Conservation (phyloP, 495 filamentous ascomycete genomes). For the Choiromyces venosus region DNA sequence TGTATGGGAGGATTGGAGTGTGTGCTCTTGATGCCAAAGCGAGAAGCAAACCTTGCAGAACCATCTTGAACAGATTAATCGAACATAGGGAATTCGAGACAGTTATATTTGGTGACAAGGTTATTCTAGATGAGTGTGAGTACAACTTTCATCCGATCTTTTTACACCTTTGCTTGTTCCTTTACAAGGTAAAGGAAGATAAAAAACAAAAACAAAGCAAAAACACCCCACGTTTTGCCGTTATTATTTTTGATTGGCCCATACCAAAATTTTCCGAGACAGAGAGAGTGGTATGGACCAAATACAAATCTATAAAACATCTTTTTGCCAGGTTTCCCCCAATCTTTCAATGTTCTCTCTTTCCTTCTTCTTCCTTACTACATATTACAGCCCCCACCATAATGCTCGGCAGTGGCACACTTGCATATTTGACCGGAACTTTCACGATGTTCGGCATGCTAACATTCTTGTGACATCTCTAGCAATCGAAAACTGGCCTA, state of each 20-base stretch:
- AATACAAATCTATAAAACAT: not conserved
- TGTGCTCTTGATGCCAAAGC: slow-evolving; percentile 96
- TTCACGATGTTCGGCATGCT: slow-evolving; percentile 8
- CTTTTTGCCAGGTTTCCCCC: not conserved
- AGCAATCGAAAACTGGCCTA: slow-evolving; percentile 69
- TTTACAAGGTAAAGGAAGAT: not conserved
- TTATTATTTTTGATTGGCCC: not conserved
- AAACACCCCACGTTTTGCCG: not conserved
- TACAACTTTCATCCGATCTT: slow-evolving; percentile 21
- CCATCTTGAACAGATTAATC: slow-evolving; percentile 87
- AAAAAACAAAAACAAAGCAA: not conserved
- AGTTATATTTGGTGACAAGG: slow-evolving; percentile 95
- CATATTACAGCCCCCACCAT: not conserved
- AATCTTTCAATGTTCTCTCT: not conserved
- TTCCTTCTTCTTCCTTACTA: not conserved
- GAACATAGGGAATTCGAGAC: slow-evolving; percentile 90
- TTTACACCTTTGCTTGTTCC: not conserved
- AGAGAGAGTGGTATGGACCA: not conserved
- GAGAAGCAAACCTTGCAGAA: slow-evolving; percentile 88
- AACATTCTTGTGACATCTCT: slow-evolving; percentile 12
- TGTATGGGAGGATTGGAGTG: slow-evolving; percentile 71
- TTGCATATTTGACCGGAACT: not conserved
- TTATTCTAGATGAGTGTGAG: slow-evolving; percentile 85
- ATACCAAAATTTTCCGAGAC: not conserved
- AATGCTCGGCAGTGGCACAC: not conserved